Base-by-base conservation (phyloP, 2,329 filamentous ascomycete species). In the Verticillium longisporum region DNA sequence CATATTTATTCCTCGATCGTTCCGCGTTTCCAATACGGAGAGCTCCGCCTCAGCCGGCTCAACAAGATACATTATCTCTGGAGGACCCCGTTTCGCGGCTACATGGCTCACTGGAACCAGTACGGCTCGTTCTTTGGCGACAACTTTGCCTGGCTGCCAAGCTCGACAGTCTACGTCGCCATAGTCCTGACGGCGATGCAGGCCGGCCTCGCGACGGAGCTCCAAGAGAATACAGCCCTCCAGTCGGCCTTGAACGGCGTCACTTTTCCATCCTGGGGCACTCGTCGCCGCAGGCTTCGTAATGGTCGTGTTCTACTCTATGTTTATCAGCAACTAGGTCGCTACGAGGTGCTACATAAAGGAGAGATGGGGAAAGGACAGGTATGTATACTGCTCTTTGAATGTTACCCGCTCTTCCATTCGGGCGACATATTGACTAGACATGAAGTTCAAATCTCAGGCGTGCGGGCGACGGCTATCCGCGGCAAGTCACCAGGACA, bases 161-260 rank as follows among this genome's bases (percentile, higher is more conserved):
- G 72, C 9, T 66, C 73, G 1, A 73, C 75, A 3, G 75, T 75
- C 2, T 82, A 78, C 64, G 65, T 81, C 21, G 75, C 73, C 50
- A 65, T 83, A 15, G 70, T 81, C 18, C 69, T 83, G 36, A 76
- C 76, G 2, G 80, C 80, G 0, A 79, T 83, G 77, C 80, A 83
- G 68, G 77, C 81, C 13, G 78, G 77, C 0, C 67, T 81, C 11
- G 71, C 73, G 2, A 78, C 74, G 0, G 55, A 55, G 31, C 71
- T 80, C 1, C 56, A 55, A 0, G 63, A 69, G 0, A 77, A 73
- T 62, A n/a, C 62, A 0, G 60, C 65, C 0, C 84, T 83, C 65
- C 74, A 78, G 65, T 58, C 61, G 9, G 78, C 74, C 1, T 75
- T 75, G 1, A 80, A 79, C 62, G 79, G 78, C 1, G 82, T 84